Conservation (phyloP, 148 eudicot genomes). For the Camellia granthamiana region DNA sequence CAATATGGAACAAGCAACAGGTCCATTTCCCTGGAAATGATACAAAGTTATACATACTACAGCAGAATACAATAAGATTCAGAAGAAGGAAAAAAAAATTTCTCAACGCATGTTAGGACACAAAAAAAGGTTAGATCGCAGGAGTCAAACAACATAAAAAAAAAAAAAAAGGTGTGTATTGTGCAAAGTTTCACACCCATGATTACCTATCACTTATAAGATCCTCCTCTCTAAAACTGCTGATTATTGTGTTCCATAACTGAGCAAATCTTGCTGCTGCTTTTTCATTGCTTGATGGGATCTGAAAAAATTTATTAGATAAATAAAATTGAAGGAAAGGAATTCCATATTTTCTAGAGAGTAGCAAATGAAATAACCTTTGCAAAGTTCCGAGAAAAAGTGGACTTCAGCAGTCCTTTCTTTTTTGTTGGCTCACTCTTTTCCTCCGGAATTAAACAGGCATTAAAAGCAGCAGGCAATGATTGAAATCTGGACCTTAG, state of each 20-base stretch:
- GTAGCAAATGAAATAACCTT: constrained; percentile 30
- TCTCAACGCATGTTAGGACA: not conserved
- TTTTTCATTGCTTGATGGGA: constrained; percentile 67
- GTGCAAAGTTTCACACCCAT: not conserved
- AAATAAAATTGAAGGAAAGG: not conserved
- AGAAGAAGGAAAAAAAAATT: not conserved
- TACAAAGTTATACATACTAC: constrained; percentile 6
- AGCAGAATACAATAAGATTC: not conserved
- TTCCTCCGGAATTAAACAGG: constrained; percentile 76
- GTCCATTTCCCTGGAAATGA: constrained; percentile 81
- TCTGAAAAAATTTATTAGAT: constrained; percentile 34
- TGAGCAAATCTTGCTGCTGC: constrained; percentile 98
- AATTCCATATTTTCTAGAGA: not conserved
- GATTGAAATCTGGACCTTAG: constrained; percentile 89
- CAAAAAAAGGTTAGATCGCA: not conserved
- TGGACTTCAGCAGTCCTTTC: constrained; percentile 89
- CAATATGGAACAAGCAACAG: constrained; percentile 97
- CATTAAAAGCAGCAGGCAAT: constrained; percentile 92
- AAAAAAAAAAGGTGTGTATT: not conserved
- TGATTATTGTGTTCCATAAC: constrained; percentile 93
- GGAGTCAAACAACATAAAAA: constrained; percentile 38
- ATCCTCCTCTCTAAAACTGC: constrained; percentile 96
- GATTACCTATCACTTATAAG: constrained; percentile 46
- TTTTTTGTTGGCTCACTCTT: constrained; percentile 63
- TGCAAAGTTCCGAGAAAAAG: constrained; percentile 69